Evolutionary conservation across 2,329 filamentous ascomycete genomes (phyloP), one percentile per base, ranked within the genome.

Genomic region (Canariomyces notabilis): DNA sequence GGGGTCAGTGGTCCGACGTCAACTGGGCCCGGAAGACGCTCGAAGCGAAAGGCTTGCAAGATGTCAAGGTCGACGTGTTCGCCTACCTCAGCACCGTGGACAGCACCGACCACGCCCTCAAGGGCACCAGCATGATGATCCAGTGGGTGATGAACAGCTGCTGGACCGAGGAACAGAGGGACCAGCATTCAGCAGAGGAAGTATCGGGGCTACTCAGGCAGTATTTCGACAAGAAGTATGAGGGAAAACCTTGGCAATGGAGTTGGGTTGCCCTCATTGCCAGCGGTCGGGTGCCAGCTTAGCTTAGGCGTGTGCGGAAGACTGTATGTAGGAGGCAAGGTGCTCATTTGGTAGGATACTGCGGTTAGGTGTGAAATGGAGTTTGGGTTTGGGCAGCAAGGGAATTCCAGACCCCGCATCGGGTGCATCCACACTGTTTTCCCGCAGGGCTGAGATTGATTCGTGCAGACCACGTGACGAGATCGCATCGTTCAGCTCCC

Each of bases 161-260:
- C 42, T 74, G 71, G 68, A 64, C 60, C 23, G 67, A 71, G 51
- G 66, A 71, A 55, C 53, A 57, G 49, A 55, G 61, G 51, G 53
- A 50, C 32, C 64, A 62, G 48, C 66, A 68, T 50, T 46, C 59
- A 5, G n/a, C 52, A 21, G 62, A 65, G 1, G 70, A 72, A 54
- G 64, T 70, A 1, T 60, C 57, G 44, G 58, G 42, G 16, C 29
- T 67, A 56, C 32, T 74, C 12, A 61, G 54, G 54, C 57, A 56
- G 32, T 61, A 67, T 51, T 45, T 75, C 32, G 61, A 62, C 40
- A 61, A 68, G 34, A 74, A 71, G 57, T 61, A 73, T 43, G 54
- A 51, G 1, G 59, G 59, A 0, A 40, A 57, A 11, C 61, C 61
- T 2, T 70, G 67, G 67, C 60, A 68, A 37, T 12, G 63, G 32